Evolutionary conservation across 257 asterid species (phyloP).

Genomic region (Galeopsis tetrahit): DNA sequence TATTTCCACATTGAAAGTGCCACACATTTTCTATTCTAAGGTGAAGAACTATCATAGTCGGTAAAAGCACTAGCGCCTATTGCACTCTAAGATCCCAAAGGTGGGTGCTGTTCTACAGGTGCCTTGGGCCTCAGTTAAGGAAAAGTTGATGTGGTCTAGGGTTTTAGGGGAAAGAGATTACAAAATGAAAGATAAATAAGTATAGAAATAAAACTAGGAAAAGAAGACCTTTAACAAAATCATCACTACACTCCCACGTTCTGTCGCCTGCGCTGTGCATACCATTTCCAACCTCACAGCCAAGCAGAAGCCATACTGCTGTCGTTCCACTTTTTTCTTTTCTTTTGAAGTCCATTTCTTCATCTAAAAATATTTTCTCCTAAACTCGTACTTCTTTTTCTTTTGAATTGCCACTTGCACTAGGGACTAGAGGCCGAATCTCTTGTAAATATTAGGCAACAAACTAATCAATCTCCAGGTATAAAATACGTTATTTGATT

Average conservation of each 20-base stretch:
- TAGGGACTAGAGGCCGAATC: not conserved
- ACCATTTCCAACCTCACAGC: not conserved
- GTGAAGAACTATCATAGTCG: not conserved
- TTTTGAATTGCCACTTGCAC: not conserved
- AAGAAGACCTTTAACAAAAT: not conserved
- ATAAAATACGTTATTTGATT: not conserved
- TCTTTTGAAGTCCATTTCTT: not conserved
- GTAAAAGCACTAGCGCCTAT: not conserved
- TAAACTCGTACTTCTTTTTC: not conserved
- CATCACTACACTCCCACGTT: not conserved
- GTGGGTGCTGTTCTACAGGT: not conserved
- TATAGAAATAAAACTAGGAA: not conserved
- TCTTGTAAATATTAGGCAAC: constrained; percentile 11
- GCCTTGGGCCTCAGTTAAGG: not conserved
- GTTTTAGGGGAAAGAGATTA: not conserved
- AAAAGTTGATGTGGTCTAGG: not conserved
- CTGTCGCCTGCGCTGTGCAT: not conserved
- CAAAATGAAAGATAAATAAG: not conserved
- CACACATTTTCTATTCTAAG: constrained; percentile 16
- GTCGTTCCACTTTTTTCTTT: not conserved
- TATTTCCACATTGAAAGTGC: constrained; percentile 27
- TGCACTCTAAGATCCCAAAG: not conserved
- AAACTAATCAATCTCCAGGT: constrained; percentile 16
- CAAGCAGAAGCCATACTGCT: not conserved
- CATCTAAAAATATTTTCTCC: not conserved